Evolutionary conservation across 768 basidiomycete species (phyloP), one percentile per base, ranked within the genome.

Genomic region (Suillus occidentalis): DNA sequence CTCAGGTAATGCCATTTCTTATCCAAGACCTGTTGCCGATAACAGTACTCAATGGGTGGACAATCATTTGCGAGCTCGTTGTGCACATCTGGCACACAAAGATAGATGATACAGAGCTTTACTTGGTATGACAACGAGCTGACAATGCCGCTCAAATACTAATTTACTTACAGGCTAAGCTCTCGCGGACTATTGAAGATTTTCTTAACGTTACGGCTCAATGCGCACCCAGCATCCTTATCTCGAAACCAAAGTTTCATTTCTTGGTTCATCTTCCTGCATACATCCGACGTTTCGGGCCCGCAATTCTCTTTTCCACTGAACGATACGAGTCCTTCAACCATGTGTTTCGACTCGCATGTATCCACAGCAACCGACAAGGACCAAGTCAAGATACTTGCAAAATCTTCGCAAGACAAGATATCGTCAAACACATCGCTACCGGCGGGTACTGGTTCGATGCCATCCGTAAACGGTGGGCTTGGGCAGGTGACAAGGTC

Each of bases 51-150:
- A 12, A 61, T 8, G 66, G 77, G 0, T 79, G 75, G 43, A 74
- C 73, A 13, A 69, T 77, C 0, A 68, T 79, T 16, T 79, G 79
- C 0, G 71, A 75, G 12, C 73, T 84, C 0, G 56, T 72, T 0
- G 76, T 80, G 0, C 70, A 82, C 0, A 68, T 84, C 0, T 85
- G 83, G 84, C 67, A 81, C 12, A 73, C 75, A 0, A 73, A 76
- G 64, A 84, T 84, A 20, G 52, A 65, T 0, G 68, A 83, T 56
- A 69, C 71, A 20, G 71, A 78, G 6, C 52, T 69, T 20, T 84
- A 83, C 65, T n/a, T 79, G 6, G 73, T 45, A 45, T n/a, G 43
- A 45, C n/a, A 0, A 20, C 10, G 4, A 9, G 8, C 43, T 45
- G 43, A 49, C 13, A 39, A 20, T 39, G 25, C 18, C 2, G 20